Evolutionary conservation across 2,329 filamentous ascomycete species (phyloP), one percentile per base, ranked within the genome.

Genomic region (Reticulascus tulasneorum): DNA sequence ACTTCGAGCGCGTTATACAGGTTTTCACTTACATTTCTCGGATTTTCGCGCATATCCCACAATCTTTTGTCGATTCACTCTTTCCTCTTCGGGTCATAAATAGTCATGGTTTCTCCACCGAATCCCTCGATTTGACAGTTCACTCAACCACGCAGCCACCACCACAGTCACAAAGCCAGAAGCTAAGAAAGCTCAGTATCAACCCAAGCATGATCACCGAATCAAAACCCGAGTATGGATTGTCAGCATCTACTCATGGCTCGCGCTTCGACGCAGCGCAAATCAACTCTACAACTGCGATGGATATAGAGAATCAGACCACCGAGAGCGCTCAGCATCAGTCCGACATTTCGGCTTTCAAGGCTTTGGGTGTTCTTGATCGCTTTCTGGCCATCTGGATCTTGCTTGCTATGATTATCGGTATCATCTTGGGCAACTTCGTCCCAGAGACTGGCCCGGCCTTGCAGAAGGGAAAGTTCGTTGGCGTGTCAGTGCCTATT

Each of bases 341-440:
- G 11, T 7, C 12, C 22, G 30, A 29, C 5, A 32, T 44, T 16
- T 68, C 65, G 1, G 56, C 58, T 2, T 69, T 72, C 54, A 68
- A 69, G 36, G 56, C 65, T 5, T 67, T 79, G 1, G 70, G 71
- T 7, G 60, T 66, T 37, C 62, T 80, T 1, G 75, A 80, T 48
- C 69, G 73, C 6, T 74, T 73, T 48, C 67, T 82, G 0, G 76
- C 71, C 2, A 21, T 79, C 19, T 81, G 83, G 83, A 86, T 87
- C 38, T 64, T 87, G n/a, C 69, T 87, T 1, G 79, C 82, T 25
- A 86, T 87, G 75, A 68, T 71, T 4, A 57, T 84, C n/a, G 83
- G 83, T 2, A 78, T 87, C 26, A 62, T 86, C 1, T 60, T 87
- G 1, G 82, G 80, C 3, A 86, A 86, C 52, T 82, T 84, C 37